Evolutionary conservation across 768 basidiomycete genomes (phyloP).

Genomic region (Boletellus ananas): DNA sequence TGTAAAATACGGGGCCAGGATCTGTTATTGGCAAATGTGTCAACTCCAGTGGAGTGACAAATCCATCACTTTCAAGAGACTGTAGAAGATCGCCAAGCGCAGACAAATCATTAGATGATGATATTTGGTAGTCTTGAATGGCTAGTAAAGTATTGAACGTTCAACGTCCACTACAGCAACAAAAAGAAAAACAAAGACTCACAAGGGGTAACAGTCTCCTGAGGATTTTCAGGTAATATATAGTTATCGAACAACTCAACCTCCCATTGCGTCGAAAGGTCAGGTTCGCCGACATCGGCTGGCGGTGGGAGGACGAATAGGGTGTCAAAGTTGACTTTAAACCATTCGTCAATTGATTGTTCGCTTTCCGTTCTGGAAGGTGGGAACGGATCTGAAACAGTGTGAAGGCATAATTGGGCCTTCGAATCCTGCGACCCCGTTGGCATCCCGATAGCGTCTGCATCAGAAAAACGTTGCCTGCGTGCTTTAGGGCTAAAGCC

Average conservation of each 20-base stretch:
- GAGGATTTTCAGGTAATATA: neutral
- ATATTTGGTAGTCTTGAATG: neutral
- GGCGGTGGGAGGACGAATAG: conserved; percentile 24
- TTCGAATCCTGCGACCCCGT: neutral
- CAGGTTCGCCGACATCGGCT: conserved; percentile 19
- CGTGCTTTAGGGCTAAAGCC: neutral
- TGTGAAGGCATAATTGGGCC: conserved; percentile 18
- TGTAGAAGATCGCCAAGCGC: conserved; percentile 6
- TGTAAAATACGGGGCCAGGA: neutral
- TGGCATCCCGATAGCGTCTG: neutral
- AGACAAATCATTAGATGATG: neutral
- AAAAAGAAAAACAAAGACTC: too few species aligned
- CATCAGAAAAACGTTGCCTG: neutral
- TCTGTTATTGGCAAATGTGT: neutral
- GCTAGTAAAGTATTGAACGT: too few species aligned
- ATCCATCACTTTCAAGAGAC: conserved; percentile 1
- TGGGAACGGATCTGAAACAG: conserved; percentile 31
- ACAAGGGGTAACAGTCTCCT: too few species aligned
- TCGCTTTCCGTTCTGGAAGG: conserved; percentile 13
- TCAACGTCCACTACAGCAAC: too few species aligned
- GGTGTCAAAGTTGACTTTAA: conserved; percentile 19
- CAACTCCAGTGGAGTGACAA: neutral
- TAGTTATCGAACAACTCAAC: conserved; percentile 33
- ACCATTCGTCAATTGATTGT: conserved; percentile 35
- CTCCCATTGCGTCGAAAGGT: conserved; percentile 27